Percentiles rank a stretch among this genome's conserved stretches.
Conservation (phyloP, 371 early-diverging fungal species). For the Mortierella sp. region DNA sequence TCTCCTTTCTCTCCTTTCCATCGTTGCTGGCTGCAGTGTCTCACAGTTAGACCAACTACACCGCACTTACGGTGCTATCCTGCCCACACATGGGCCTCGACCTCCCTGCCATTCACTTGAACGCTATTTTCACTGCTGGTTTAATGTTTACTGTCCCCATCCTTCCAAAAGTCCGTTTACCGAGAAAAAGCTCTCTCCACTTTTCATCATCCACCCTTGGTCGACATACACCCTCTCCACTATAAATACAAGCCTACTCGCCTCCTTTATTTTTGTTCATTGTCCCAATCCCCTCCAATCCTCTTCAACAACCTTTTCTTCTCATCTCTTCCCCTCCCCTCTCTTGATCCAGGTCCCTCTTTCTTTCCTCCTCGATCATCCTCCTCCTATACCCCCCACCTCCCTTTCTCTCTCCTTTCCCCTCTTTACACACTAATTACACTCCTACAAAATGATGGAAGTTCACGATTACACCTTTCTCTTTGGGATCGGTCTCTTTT, state of each 20-base stretch:
- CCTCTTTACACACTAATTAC: neutral
- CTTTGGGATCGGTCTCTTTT: constrained; percentile 79
- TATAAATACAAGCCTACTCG: neutral
- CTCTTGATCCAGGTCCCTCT: neutral
- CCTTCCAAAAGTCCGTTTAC: neutral
- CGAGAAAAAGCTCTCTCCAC: neutral
- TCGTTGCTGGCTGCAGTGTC: too few species aligned
- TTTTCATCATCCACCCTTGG: neutral
- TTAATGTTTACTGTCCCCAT: neutral
- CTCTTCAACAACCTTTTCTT: neutral
- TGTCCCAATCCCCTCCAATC: too few species aligned
- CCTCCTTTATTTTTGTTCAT: neutral
- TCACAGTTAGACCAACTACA: neutral
- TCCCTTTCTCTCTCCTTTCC: neutral
- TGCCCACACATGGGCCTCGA: neutral
- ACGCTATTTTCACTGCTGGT: neutral
- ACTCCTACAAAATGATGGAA: constrained; percentile 66
- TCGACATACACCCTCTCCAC: neutral
- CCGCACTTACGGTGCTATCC: neutral
- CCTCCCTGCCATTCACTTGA: neutral
- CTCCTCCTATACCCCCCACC: neutral
- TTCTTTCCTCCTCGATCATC: neutral
- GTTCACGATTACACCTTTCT: constrained; percentile 81
- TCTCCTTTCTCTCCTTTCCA: neutral
- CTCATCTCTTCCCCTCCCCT: neutral